Conservation (phyloP, 2,329 filamentous ascomycete species). For the Ascosphaera acerosa region DNA sequence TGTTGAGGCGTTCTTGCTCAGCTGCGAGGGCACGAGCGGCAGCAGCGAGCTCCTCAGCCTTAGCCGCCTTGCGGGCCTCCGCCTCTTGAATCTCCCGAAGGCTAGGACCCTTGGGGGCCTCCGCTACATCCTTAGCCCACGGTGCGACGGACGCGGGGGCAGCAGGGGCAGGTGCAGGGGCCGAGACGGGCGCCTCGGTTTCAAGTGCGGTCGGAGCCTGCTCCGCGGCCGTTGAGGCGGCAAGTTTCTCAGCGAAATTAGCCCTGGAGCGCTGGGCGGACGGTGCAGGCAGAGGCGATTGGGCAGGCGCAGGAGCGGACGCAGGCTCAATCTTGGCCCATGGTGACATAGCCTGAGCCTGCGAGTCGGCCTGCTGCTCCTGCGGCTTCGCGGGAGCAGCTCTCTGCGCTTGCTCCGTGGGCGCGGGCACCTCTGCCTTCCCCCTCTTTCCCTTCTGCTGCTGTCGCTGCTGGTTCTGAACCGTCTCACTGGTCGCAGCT, state of each 20-base stretch:
- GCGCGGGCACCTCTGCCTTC: constrained; percentile 34
- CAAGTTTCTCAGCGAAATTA: constrained; percentile 52
- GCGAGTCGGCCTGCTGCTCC: constrained; percentile 13
- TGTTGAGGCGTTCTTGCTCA: constrained; percentile 49
- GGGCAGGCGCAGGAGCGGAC: constrained; percentile 51
- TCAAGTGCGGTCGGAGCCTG: constrained; percentile 51
- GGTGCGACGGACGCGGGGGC: constrained; percentile 50
- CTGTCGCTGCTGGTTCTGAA: constrained; percentile 4
- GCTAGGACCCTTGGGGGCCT: constrained; percentile 60
- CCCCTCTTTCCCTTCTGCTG: constrained; percentile 6
- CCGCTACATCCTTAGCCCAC: constrained; percentile 67
- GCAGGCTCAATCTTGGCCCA: constrained; percentile 37
- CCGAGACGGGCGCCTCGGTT: constrained; percentile 20
- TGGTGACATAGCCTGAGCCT: constrained; percentile 23
- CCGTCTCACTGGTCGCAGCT: constrained; percentile 5
- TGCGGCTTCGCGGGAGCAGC: constrained; percentile 25
- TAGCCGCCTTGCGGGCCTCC: constrained; percentile 77
- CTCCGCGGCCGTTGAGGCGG: constrained; percentile 39
- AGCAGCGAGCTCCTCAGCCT: constrained; percentile 57
- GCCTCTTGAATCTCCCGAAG: constrained; percentile 92
- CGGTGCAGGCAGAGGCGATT: constrained; percentile 65
- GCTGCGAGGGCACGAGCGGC: constrained; percentile 51
- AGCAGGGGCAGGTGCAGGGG: not conserved
- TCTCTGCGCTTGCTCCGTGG: constrained; percentile 68
- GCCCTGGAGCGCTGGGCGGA: constrained; percentile 65